Percentiles rank a stretch among this genome's conserved stretches.
phyloP scores from a whole-genome alignment of 2,329 filamentous ascomycete genomes.

The Lachnellula subtilissima region DNA sequence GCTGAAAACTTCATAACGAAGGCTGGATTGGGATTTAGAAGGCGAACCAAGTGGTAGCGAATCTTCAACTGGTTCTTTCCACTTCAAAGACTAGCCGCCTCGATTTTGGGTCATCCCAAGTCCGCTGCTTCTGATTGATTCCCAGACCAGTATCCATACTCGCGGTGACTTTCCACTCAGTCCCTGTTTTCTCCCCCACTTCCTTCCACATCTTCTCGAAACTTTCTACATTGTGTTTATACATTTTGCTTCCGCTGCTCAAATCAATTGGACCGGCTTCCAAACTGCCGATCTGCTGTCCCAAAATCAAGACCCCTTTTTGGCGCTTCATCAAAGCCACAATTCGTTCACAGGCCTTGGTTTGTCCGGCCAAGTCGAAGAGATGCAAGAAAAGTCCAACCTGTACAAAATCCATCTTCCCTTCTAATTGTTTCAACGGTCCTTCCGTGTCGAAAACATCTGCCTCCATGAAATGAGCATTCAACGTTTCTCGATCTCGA shows the following conservation, averaged over 20 bases:
- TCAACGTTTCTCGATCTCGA: slow-evolving; percentile 30
- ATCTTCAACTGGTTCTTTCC: slow-evolving; percentile 1
- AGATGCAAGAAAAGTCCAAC: slow-evolving; percentile 41
- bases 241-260: slow-evolving; percentile 3
- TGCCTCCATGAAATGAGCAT: slow-evolving; percentile 31
- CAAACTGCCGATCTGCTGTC: slow-evolving; percentile 10
- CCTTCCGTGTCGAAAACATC: slow-evolving; percentile 31
- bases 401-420: slow-evolving; percentile 37
- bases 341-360: slow-evolving; percentile 6
- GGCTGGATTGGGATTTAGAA: no score
- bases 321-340: slow-evolving; percentile 18
- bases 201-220: slow-evolving; percentile 20
- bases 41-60: no score
- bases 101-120: slow-evolving; percentile 24
- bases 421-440: slow-evolving; percentile 32
- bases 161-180: slow-evolving; percentile 24
- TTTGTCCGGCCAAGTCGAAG: slow-evolving; percentile 37
- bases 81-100: slow-evolving; percentile 10
- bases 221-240: slow-evolving; percentile 15
- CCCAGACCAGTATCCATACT: slow-evolving; percentile 22
- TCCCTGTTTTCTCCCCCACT: slow-evolving; percentile 21
- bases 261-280: slow-evolving; percentile 2
- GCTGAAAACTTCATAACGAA: no score
- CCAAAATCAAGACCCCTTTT: slow-evolving; percentile 8
- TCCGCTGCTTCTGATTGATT: slow-evolving; percentile 21